Conservation (phyloP, 257 asterid species). For the Solanum chmielewskii region DNA sequence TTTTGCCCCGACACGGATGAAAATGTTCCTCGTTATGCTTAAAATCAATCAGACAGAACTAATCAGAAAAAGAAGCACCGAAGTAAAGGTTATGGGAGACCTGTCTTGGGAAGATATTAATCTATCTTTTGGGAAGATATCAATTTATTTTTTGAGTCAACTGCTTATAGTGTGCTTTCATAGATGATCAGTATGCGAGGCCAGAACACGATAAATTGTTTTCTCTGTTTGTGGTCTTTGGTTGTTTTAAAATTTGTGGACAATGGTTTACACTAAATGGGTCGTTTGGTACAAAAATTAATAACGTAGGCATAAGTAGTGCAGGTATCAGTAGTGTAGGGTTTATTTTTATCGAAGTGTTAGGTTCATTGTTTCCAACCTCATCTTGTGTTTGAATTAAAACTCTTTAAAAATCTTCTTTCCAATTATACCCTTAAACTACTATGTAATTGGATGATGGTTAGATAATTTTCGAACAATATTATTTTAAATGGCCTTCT, state of each 20-base stretch:
- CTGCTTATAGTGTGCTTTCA: neutral
- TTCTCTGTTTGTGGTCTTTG: neutral
- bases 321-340: too few species aligned
- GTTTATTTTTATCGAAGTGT: too few species aligned
- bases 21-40: neutral
- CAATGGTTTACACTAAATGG: neutral
- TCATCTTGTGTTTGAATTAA: too few species aligned
- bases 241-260: neutral
- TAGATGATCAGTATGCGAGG: neutral
- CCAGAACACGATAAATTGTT: neutral
- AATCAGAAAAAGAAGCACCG: neutral
- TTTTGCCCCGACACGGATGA: neutral
- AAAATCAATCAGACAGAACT: neutral
- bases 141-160: neutral
- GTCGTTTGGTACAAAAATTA: too few species aligned
- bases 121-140: neutral
- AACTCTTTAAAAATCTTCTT: too few species aligned
- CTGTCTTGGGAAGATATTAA: neutral
- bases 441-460: too few species aligned
- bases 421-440: too few species aligned
- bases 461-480: too few species aligned
- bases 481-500: too few species aligned
- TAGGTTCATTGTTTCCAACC: too few species aligned
- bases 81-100: neutral
- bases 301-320: too few species aligned